Evolutionary conservation across 192 early-diverging fungal genomes (phyloP).

Genomic region (Podila minutissima): DNA sequence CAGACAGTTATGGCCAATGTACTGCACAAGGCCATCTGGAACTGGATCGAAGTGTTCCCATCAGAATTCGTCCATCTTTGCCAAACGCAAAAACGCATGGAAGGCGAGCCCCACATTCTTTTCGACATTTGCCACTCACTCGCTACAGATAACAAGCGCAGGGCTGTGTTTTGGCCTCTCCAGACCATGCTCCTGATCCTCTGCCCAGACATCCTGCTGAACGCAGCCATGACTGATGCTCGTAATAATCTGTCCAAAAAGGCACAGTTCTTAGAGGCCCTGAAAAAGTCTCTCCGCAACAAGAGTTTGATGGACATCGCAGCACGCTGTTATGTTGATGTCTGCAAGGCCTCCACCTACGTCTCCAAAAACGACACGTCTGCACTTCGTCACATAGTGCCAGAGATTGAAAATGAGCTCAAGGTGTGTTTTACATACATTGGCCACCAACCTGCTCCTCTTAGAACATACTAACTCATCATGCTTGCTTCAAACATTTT

Average conservation of each 20-base stretch:
- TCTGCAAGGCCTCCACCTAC: constrained; percentile 79
- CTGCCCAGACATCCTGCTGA: constrained; percentile 83
- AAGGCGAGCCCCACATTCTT: constrained; percentile 77
- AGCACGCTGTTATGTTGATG: constrained; percentile 76
- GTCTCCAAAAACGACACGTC: constrained; percentile 69
- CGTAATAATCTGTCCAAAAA: constrained; percentile 51
- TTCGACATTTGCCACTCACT: constrained; percentile 76
- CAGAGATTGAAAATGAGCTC: constrained; percentile 81
- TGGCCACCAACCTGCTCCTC: not conserved
- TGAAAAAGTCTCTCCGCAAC: constrained; percentile 62
- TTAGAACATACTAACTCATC: not conserved
- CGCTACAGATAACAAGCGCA: constrained; percentile 70
- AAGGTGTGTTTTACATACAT: constrained; percentile 50
- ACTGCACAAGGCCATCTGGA: constrained; percentile 88
- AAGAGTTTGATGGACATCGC: constrained; percentile 72
- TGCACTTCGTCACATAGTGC: constrained; percentile 69
- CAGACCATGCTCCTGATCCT: constrained; percentile 86
- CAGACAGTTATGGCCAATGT: constrained; percentile 81
- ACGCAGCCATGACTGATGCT: constrained; percentile 58
- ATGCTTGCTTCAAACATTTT: not conserved
- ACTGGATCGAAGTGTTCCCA: constrained; percentile 91
- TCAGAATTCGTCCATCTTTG: constrained; percentile 85
- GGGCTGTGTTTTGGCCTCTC: constrained; percentile 86
- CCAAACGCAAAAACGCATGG: constrained; percentile 65
- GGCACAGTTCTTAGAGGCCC: constrained; percentile 61